Evolutionary conservation across 2,329 filamentous ascomycete genomes (phyloP).

Genomic region (Bipolaris oryzae): DNA sequence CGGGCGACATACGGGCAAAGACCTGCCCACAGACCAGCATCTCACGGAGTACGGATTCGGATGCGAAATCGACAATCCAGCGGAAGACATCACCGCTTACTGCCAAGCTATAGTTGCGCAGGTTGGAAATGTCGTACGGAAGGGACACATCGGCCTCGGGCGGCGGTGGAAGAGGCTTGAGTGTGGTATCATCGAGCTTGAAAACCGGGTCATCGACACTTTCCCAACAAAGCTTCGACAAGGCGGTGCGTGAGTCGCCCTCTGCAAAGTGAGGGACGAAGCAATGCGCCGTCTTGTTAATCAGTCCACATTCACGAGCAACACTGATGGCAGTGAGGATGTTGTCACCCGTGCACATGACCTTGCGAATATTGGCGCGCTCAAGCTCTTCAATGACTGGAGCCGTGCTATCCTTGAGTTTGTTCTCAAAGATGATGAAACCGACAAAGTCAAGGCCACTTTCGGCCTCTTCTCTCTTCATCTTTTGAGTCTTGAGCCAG

Average conservation of each 20-base stretch:
- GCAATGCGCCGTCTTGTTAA: slow-evolving; percentile 82
- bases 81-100: slow-evolving; percentile 93
- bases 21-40: slow-evolving; percentile 93
- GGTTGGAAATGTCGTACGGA: slow-evolving; percentile 80
- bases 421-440: slow-evolving; percentile 99
- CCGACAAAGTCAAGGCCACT: slow-evolving; percentile 84
- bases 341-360: slow-evolving; percentile 99
- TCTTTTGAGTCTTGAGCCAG: slow-evolving; percentile 94
- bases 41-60: slow-evolving; percentile 77
- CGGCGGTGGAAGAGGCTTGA: slow-evolving; percentile 77
- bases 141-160: slow-evolving; percentile 78
- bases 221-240: slow-evolving; percentile 82
- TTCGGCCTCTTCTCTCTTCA: slow-evolving; percentile 86
- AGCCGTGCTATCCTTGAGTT: slow-evolving; percentile 86
- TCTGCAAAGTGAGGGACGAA: slow-evolving; percentile 89
- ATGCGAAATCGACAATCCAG: slow-evolving; percentile 92
- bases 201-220: slow-evolving; percentile 87
- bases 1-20: slow-evolving; percentile 97
- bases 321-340: slow-evolving; percentile 97
- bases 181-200: slow-evolving; percentile 76
- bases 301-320: slow-evolving; percentile 83
- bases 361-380: slow-evolving; percentile 80
- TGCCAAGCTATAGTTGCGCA: slow-evolving; percentile 85
- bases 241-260: slow-evolving; percentile 75
- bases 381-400: slow-evolving; percentile 81